A percentile compares a stretch with the other conserved stretches of the same genome.
Evolutionary conservation across 257 asterid species (phyloP).

Genomic region (Solanum sejunctum): DNA sequence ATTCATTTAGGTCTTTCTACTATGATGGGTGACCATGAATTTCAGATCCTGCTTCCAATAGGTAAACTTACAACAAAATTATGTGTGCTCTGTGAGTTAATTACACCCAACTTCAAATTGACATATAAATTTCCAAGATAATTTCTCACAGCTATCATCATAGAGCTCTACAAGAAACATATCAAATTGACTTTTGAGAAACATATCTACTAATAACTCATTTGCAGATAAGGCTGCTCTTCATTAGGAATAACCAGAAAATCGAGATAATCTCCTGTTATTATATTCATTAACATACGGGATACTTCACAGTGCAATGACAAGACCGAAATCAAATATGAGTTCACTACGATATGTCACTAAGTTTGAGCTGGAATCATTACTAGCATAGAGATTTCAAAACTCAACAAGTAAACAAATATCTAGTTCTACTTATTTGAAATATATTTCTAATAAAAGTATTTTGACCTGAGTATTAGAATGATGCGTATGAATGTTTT

Average conservation of each 20-base stretch:
- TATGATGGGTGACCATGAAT: neutral
- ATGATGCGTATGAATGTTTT: conserved; percentile 42
- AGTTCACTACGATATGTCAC: neutral
- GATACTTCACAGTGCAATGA: neutral
- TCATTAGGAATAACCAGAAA: neutral
- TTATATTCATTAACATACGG: neutral
- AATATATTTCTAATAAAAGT: neutral
- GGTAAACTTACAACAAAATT: neutral
- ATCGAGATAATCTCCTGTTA: neutral
- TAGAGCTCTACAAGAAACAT: neutral
- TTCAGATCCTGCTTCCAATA: neutral
- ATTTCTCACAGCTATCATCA: neutral
- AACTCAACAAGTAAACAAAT: neutral
- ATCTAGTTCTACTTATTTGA: neutral
- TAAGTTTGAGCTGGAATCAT: neutral
- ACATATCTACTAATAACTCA: neutral
- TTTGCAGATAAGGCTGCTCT: neutral
- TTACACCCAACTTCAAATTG: neutral
- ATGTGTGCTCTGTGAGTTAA: neutral
- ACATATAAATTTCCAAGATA: neutral
- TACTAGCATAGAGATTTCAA: neutral
- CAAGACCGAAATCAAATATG: neutral
- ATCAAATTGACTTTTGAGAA: neutral
- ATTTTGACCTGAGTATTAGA: neutral
- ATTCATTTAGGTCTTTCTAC: neutral